Evolutionary conservation across 495 filamentous ascomycete species (phyloP).

Genomic region (Aspergillus wentii): DNA sequence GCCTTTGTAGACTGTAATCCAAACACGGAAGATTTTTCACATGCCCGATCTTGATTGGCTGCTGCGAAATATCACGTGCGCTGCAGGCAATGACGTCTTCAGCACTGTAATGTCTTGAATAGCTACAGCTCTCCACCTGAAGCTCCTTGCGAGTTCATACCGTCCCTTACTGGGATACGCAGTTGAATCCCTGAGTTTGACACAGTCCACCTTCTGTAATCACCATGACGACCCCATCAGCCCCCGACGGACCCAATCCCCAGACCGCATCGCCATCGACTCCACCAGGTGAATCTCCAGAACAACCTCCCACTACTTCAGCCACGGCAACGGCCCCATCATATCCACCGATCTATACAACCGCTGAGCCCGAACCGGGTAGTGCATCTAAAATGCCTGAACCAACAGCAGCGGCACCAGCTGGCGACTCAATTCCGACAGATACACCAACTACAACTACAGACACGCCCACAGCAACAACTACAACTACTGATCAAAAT

Average conservation of each 20-base stretch:
- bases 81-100: no score
- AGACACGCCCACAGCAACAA: constrained; percentile 23
- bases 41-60: background rate
- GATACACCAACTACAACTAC: constrained; percentile 53
- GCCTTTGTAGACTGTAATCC: no score
- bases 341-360: constrained; percentile 38
- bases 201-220: no score
- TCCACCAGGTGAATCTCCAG: constrained; percentile 18
- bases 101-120: no score
- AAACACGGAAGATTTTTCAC: background rate
- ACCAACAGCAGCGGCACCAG: background rate
- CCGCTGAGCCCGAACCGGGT: no score
- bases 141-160: no score
- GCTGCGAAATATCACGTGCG: no score
- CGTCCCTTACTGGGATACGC: no score
- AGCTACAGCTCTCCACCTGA: no score
- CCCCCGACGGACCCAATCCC: constrained; percentile 36
- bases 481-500: no score
- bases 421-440: constrained; percentile 1
- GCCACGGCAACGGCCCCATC: constrained; percentile 33
- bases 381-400: no score
- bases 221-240: constrained; percentile 26
- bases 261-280: constrained; percentile 35
- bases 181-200: no score
- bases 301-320: constrained; percentile 18